These are phyloP conservation scores for Claviceps humidiphila DNA, from an alignment of 2,329 filamentous ascomycete species.

Conservation along the genomic window DNA sequence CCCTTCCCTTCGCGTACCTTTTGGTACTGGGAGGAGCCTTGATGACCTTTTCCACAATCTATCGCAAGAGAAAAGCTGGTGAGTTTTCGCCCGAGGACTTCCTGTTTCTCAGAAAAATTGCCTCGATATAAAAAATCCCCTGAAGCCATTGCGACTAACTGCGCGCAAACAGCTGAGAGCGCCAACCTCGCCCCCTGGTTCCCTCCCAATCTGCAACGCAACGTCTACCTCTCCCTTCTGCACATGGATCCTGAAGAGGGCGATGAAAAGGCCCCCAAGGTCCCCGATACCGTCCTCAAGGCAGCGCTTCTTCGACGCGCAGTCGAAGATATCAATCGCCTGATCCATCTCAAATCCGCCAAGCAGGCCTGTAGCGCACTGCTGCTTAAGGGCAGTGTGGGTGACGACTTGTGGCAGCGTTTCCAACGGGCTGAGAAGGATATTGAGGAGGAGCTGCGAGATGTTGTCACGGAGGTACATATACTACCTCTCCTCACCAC, in stretches of 20 bases:
- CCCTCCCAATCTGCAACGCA: conserved; percentile 74
- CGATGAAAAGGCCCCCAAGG: conserved; percentile 50
- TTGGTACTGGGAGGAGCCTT: conserved; percentile 77
- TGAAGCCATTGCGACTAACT: not conserved
- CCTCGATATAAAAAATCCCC: not conserved
- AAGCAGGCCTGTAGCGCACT: conserved; percentile 79
- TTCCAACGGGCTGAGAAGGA: conserved; percentile 90
- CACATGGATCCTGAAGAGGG: conserved; percentile 56
- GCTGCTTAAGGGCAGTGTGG: conserved; percentile 80
- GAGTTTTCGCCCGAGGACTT: conserved; percentile 16
- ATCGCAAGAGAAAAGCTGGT: conserved; percentile 84
- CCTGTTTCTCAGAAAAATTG: no score
- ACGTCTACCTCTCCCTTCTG: conserved; percentile 86
- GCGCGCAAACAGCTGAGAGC: conserved; percentile 48
- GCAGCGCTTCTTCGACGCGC: conserved; percentile 81
- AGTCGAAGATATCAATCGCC: conserved; percentile 82
- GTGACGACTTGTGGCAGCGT: conserved; percentile 90
- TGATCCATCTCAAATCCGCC: conserved; percentile 75
- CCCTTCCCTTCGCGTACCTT: conserved; percentile 81
- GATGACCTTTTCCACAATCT: conserved; percentile 82
- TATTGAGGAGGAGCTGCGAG: conserved; percentile 88
- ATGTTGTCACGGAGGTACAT: conserved; percentile 80
- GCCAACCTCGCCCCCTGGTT: conserved; percentile 92
- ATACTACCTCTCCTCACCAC: not conserved
- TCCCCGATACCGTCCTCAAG: conserved; percentile 76